Base-by-base conservation (phyloP, 306 rosid genomes). In the Begonia loranthoides region DNA sequence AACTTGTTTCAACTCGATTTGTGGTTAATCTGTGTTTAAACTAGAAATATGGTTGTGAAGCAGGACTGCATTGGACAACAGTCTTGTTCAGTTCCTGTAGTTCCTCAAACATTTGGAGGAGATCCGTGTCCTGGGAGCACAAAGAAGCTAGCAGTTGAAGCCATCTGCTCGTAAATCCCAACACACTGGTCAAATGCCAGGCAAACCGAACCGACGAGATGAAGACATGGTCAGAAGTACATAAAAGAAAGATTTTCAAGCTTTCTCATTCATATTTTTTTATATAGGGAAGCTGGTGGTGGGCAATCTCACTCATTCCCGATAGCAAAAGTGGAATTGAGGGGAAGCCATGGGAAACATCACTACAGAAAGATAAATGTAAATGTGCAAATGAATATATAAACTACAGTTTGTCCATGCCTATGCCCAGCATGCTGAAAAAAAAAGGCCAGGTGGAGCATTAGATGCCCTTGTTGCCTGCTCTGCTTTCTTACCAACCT, bases 391-490 rank as follows among this genome's bases (percentile, higher is more conserved):
- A 75, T 28, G 5, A 28, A 28, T 28, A 8, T 7, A 28, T 28
- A 28, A 28, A 28, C 36, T 28, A 28, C 10, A 50, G 46, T 10
- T 21, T 19, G 8, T 39, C 15, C 61, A 61, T 59, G 85, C 99
- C 99, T 92, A 81, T 92, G 99, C 63, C 99, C 99, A 56, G 96
- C 99, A 73, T 92, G 99, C 66, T 86, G 99, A 67, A 92, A 92
- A 69, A 92, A 80, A 79, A 92, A 70, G n/a, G 58, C 95, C 97
- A 5, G 88, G 71, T 52, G 94, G 81, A 66, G 92, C 60, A 66
- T 46, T 71, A 43, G 78, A 61, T 40, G 75, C 58, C 66, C 71
- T 87, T 61, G 83, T 65, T 39, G 79, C 58, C 60, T 76, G 86
- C 75, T 90, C 95, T 21, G 55, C 72, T 74, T 77, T 84, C 61